phyloP scores from a whole-genome alignment of 2,329 filamentous ascomycete species.

The Plectosphaerella sp. region DNA sequence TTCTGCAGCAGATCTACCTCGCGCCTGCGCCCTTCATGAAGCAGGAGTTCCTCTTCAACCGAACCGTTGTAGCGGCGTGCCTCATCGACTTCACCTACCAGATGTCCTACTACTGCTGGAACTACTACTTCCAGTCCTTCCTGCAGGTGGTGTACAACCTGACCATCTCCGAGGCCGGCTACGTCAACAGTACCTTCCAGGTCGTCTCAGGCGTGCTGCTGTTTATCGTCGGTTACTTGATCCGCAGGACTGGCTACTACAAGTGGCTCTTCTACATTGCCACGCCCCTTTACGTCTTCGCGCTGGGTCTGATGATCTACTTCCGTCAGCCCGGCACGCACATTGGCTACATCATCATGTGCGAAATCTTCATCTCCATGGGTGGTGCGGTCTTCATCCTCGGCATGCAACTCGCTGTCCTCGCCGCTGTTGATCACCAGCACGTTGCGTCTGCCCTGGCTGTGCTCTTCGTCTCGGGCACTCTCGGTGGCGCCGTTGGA shows the following conservation, averaged over 20 bases:
- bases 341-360: slow-evolving; percentile 31
- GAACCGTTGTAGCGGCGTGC: slow-evolving; percentile 48
- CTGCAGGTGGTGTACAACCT: slow-evolving; percentile 46
- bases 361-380: slow-evolving; percentile 40
- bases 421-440: slow-evolving; percentile 49
- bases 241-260: slow-evolving; percentile 41
- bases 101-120: slow-evolving; percentile 47
- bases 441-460: slow-evolving; percentile 47
- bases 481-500: slow-evolving; percentile 40
- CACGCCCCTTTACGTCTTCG: slow-evolving; percentile 50
- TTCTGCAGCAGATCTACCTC: slow-evolving; percentile 51
- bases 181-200: slow-evolving; percentile 43
- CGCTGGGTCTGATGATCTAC: slow-evolving; percentile 40
- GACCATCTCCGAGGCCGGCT: slow-evolving; percentile 36
- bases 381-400: slow-evolving; percentile 21
- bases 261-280: slow-evolving; percentile 39
- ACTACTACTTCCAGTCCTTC: slow-evolving; percentile 52
- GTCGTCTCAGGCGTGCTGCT: slow-evolving; percentile 47
- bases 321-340: slow-evolving; percentile 28
- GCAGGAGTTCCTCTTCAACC: slow-evolving; percentile 42
- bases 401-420: slow-evolving; percentile 52
- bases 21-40: slow-evolving; percentile 54
- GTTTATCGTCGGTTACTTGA: slow-evolving; percentile 39
- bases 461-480: slow-evolving; percentile 37
- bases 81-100: slow-evolving; percentile 38